These are phyloP conservation scores for Santalum album DNA, from an alignment of 164 flowering plant genomes.

Conservation along the genomic window DNA sequence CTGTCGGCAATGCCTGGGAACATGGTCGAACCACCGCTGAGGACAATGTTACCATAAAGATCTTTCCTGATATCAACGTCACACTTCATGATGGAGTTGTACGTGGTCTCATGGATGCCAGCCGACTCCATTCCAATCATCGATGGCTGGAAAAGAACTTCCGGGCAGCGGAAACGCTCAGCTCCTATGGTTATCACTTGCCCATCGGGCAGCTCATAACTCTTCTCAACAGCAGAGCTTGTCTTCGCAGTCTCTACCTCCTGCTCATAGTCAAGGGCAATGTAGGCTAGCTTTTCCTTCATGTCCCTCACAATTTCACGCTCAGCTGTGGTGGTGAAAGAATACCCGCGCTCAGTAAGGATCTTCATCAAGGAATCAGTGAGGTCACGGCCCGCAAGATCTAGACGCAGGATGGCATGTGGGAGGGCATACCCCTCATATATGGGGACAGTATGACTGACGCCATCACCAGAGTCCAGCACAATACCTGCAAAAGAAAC, in stretches of 20 bases:
- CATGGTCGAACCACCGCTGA: constrained; percentile 2
- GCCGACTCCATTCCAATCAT: not conserved
- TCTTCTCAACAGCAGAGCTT: not conserved
- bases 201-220: constrained; percentile 1
- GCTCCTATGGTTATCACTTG: too few relatives aligned
- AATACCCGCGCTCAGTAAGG: not conserved
- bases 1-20: constrained; percentile 1
- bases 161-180: constrained; percentile 1
- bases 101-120: constrained; percentile 2
- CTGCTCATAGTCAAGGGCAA: constrained; percentile 1
- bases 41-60: too few relatives aligned
- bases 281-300: constrained; percentile 3
- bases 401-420: too few relatives aligned
- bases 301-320: constrained; percentile 3
- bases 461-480: too few relatives aligned
- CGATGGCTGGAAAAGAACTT: constrained; percentile 1
- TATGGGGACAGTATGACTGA: too few relatives aligned
- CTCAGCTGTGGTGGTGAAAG: constrained; percentile 2
- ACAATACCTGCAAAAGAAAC: not conserved
- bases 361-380: not conserved
- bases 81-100: too few relatives aligned
- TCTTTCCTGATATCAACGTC: too few relatives aligned
- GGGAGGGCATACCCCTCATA: too few relatives aligned
- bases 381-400: too few relatives aligned
- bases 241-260: constrained; percentile 1